Conservation (phyloP, 345 rosid genomes). For the Corchorus olitorius region DNA sequence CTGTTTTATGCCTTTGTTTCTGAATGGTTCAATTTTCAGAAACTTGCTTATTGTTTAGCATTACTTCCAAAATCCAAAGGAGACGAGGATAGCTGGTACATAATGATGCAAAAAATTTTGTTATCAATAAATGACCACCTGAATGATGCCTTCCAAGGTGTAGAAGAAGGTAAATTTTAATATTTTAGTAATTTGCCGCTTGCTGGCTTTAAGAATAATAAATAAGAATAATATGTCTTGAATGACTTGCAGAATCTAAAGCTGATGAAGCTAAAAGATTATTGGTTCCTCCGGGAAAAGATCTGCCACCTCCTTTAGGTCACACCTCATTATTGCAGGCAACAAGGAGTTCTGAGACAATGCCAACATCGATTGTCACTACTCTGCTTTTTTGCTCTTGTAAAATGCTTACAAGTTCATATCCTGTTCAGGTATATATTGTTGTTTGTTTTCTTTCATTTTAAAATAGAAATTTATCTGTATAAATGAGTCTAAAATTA, state of each 20-base stretch:
- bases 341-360: constrained; percentile 47
- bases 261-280: constrained; percentile 58
- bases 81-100: constrained; percentile 73
- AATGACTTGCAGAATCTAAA: constrained; percentile 53
- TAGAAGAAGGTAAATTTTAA: constrained; percentile 72
- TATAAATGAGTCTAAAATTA: background rate
- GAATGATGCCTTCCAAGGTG: constrained; percentile 66
- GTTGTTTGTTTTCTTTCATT: constrained; percentile 5
- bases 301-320: constrained; percentile 64
- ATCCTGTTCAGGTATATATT: constrained; percentile 65
- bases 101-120: constrained; percentile 72
- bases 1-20: constrained; percentile 16
- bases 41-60: constrained; percentile 72
- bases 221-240: constrained; percentile 2
- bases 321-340: constrained; percentile 38
- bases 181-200: constrained; percentile 18
- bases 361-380: constrained; percentile 48
- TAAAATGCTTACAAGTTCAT: constrained; percentile 65
- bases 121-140: constrained; percentile 57
- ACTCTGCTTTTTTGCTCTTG: constrained; percentile 63
- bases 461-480: background rate
- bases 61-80: constrained; percentile 86
- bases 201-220: constrained; percentile 9
- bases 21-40: constrained; percentile 48
- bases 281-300: constrained; percentile 74